A percentile compares a stretch with the other conserved stretches of the same genome.
Conservation (phyloP, 2,329 filamentous ascomycete genomes). For the Beauveria caledonica region DNA sequence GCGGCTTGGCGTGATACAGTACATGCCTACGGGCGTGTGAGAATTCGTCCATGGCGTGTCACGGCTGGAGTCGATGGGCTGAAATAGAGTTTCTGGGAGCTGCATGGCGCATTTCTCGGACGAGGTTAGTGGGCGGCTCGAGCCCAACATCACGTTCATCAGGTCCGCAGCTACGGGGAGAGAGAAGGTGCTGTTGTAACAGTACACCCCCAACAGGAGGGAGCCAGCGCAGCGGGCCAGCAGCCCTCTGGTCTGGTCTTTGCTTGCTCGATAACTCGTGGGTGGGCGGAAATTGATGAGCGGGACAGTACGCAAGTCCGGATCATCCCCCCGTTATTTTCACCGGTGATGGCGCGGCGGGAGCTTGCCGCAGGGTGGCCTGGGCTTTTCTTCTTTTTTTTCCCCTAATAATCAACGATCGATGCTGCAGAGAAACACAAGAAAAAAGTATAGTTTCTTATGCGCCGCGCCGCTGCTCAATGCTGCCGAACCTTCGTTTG, state of each 20-base stretch:
- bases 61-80: not conserved
- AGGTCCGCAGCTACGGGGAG: not conserved
- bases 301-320: slow-evolving; percentile 1
- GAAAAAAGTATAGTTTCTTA: not conserved
- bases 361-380: slow-evolving; percentile 4
- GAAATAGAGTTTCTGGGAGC: slow-evolving; percentile 7
- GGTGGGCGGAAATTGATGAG: not conserved
- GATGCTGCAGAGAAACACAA: not conserved
- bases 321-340: slow-evolving; percentile 1
- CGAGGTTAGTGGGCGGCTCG: slow-evolving; percentile 9
- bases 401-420: not conserved
- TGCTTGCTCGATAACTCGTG: slow-evolving; percentile 3
- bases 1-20: not conserved
- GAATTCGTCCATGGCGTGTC: not conserved
- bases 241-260: not conserved
- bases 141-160: slow-evolving; percentile 8
- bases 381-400: not conserved
- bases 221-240: not conserved
- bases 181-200: not conserved
- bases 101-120: slow-evolving; percentile 6
- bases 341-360: slow-evolving; percentile 4
- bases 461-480: not conserved
- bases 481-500: slow-evolving; percentile 1
- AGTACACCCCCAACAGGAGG: not conserved
- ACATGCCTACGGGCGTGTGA: not conserved